Evolutionary conservation across 441 rosid genomes (phyloP), one percentile per base, ranked within the genome.

Genomic region (Mallotus repandus): DNA sequence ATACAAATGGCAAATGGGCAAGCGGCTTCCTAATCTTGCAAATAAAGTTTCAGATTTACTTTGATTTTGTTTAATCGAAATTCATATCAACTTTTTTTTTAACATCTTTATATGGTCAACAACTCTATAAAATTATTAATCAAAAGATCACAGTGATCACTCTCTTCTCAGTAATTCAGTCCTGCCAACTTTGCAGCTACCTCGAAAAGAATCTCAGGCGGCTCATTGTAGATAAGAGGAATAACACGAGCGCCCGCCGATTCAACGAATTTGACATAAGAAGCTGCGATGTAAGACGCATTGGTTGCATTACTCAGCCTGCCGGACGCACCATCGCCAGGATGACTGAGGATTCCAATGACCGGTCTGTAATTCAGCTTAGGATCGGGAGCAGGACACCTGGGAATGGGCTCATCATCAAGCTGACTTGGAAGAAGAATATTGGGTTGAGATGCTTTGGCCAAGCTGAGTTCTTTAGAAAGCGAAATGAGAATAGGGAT

Each of bases 171-270:
- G 11, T 45, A 45, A 29, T 25, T 13, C 38, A 69, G 21, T 69
- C 32, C 13, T 11, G 61, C 61, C n/a, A 32, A 21, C 21, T 19
- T 1, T 35, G 45, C n/a, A 10, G 16, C 5, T 67, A 94, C 98
- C 95, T 91, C 80, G 15, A 84, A 84, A 18, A 94, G 91, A 63
- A 86, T 56, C 46, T 92, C 89, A 14, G 67, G 81, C 0, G 93
- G 93, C 59, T 92, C 94, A 71, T 84, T 94, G 54, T 85, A 94
- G 50, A 92, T 91, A 35, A 94, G 86, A 10, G 99, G 97, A 58
- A 94, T 88, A n/a, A 92, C 96, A 3, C 97, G 90, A 61, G 97
- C 97, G 6, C 99, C 97, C 13, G 93, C 97, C 7, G 93, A 87
- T 79, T 94, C 98, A 22, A 88, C 97, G 38, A 92, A 86, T 87